phyloP scores from a whole-genome alignment of 257 asterid species.

The Solanum habrochaites region DNA sequence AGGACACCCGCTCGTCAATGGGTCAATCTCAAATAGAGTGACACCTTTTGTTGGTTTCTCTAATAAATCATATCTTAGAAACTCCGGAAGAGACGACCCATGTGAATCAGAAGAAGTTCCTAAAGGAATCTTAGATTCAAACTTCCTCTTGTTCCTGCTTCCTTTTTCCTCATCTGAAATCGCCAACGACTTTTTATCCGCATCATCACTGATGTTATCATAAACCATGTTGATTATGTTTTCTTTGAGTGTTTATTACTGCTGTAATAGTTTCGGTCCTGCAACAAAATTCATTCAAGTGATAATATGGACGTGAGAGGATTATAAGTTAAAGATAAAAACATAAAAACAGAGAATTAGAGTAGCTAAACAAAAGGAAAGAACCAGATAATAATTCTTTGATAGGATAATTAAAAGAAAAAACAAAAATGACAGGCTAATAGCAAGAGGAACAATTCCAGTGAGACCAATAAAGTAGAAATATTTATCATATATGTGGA shows the following conservation, averaged over 20 bases:
- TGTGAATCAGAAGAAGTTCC: constrained; percentile 20
- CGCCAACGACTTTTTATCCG: constrained; percentile 7
- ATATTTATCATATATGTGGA: background rate
- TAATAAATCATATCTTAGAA: constrained; percentile 30
- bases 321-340: background rate
- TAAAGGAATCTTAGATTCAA: constrained; percentile 22
- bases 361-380: background rate
- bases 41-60: constrained; percentile 20
- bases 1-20: constrained; percentile 14
- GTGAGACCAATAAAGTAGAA: background rate
- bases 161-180: constrained; percentile 24
- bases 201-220: constrained; percentile 10
- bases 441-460: background rate
- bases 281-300: background rate
- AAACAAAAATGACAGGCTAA: background rate
- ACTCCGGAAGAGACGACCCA: constrained; percentile 30
- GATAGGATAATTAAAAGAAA: background rate
- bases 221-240: constrained; percentile 23
- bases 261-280: background rate
- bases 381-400: background rate
- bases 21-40: constrained; percentile 19
- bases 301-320: background rate
- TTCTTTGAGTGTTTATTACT: background rate
- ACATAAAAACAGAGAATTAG: background rate
- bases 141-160: constrained; percentile 61